Evolutionary conservation across 129 eudicot genomes (phyloP), one percentile per base, ranked within the genome.

Genomic region (Chrysanthemum seticuspe): DNA sequence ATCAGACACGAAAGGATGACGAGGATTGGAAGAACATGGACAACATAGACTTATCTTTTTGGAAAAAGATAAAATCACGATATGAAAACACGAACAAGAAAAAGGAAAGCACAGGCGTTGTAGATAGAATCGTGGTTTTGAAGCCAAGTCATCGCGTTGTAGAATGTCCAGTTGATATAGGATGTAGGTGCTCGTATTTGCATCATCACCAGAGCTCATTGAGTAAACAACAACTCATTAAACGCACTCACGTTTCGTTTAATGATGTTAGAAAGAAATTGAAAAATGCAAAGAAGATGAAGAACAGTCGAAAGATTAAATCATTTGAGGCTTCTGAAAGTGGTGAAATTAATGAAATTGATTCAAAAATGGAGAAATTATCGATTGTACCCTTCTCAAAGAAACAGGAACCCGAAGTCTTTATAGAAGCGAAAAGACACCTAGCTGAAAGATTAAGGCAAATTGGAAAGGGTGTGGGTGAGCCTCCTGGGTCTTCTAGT

Each of bases 371-470:
- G n/a, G 72, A 67, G 25, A 72, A 79, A 48, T 27, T 64, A 14
- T 29, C 77, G 15, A 57, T 62, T 59, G 82, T 18, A 44, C 68
- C 71, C 0, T 76, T 45, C 57, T 29, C 76, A n/a, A 82, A 78
- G 77, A 49, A 68, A 58, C 67, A 25, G 13, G 86, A 76, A 71
- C 72, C 79, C 0, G 88, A 82, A n/a, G 75, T 88, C n/a, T 79
- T 80, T 63, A 14, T 62, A 40, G 92, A 89, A 79, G 96, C 92
- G 25, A 84, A 68, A 70, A 78, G 79, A 79, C 89, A 83, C 75
- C 92, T 89, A 56, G 88, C 96, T 2, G 78, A 79, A 34, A 83
- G 96, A 69, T 68, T 84, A 70, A 79, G 71, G 50, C 81, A 70
- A 76, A 71, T 87, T 13, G 80, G 67, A 10, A 62, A 12, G 71